A percentile compares a stretch with the other conserved stretches of the same genome.
These are phyloP conservation scores for Tuber aestivum DNA, from an alignment of 495 filamentous ascomycete species.

Conservation along the genomic window DNA sequence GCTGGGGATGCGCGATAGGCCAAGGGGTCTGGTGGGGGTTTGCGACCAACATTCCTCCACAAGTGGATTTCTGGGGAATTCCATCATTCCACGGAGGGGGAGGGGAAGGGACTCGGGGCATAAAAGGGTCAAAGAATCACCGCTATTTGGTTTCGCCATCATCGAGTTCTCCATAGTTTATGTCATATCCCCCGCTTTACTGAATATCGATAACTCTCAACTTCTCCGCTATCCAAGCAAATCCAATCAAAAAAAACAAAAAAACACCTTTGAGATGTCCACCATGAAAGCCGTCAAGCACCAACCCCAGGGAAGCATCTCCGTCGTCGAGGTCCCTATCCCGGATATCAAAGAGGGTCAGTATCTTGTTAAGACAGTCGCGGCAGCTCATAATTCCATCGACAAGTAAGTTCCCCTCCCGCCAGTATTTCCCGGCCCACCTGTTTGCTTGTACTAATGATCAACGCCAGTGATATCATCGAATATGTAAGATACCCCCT, in stretches of 20 bases:
- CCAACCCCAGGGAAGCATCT: not conserved
- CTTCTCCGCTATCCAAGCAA: not conserved
- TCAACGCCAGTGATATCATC: not conserved
- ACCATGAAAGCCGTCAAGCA: conserved; percentile 3
- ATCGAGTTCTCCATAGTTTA: not conserved
- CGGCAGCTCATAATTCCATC: not conserved
- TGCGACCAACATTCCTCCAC: too few relatives aligned
- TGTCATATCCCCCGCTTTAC: not conserved
- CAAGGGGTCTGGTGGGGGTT: not conserved
- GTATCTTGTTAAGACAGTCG: not conserved
- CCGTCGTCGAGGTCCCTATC: not conserved
- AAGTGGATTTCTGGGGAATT: not conserved
- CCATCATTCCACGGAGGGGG: not conserved
- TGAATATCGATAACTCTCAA: not conserved
- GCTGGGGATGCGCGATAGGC: not conserved
- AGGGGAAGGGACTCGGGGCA: not conserved
- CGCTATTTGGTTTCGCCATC: not conserved
- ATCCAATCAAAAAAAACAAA: not conserved
- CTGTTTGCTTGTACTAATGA: not conserved
- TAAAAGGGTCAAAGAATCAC: not conserved
- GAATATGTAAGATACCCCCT: not conserved
- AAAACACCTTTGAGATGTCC: not conserved
- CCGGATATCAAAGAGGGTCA: not conserved
- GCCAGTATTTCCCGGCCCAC: too few relatives aligned
- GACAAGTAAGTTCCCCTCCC: not conserved